A percentile compares a stretch with the other conserved stretches of the same genome.
phyloP scores from a whole-genome alignment of 306 rosid genomes.

The Cicer judaicum region DNA sequence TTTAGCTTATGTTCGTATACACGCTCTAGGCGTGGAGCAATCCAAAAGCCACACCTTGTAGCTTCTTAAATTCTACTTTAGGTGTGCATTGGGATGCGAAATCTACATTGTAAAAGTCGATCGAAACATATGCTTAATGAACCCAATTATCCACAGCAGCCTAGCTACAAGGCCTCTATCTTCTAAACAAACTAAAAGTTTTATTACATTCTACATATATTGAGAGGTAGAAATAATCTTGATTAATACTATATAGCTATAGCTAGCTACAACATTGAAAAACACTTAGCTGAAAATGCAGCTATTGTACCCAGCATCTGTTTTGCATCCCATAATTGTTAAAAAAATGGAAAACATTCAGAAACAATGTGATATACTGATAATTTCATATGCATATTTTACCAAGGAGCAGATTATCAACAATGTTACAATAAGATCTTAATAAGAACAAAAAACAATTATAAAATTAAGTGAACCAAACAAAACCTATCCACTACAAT shows the following conservation, averaged over 20 bases:
- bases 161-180: constrained; percentile 20
- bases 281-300: constrained; percentile 40
- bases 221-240: constrained; percentile 12
- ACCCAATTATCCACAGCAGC: constrained; percentile 15
- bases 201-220: constrained; percentile 25
- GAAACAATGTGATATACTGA: constrained; percentile 42
- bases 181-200: constrained; percentile 40
- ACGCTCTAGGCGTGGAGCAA: too few relatives aligned
- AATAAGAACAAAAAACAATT: constrained; percentile 42
- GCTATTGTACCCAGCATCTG: constrained; percentile 36
- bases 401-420: constrained; percentile 57
- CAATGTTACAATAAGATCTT: constrained; percentile 30
- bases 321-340: constrained; percentile 33
- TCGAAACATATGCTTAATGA: background rate
- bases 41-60: too few relatives aligned
- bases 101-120: too few relatives aligned
- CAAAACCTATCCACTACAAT: constrained; percentile 35
- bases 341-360: constrained; percentile 9
- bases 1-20: too few relatives aligned
- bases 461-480: background rate
- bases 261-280: constrained; percentile 23
- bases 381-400: constrained; percentile 21
- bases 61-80: too few relatives aligned
- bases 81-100: too few relatives aligned
- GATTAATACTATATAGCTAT: constrained; percentile 11